Percentiles rank a stretch among this genome's conserved stretches.
Conservation (phyloP, 371 early-diverging fungal genomes). For the Encephalitozoon romaleae region DNA sequence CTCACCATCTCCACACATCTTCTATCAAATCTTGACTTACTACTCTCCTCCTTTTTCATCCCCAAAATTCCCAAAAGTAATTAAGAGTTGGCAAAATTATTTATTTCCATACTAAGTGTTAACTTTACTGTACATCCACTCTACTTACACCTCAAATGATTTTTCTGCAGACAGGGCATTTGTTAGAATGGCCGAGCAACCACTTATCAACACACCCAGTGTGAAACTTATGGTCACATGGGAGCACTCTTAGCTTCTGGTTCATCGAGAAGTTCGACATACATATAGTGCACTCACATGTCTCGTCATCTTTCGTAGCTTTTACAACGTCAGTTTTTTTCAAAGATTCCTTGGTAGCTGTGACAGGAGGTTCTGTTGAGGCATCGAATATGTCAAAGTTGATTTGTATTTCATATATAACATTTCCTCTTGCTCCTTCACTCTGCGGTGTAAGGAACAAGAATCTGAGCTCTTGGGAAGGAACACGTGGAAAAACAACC, state of each 20-base stretch:
- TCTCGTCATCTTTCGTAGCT: neutral
- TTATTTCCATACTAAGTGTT: neutral
- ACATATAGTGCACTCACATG: conserved; percentile 37
- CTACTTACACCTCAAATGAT: neutral
- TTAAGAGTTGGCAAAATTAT: neutral
- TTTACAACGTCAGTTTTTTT: neutral
- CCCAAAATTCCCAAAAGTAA: neutral
- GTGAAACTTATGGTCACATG: conserved; percentile 49
- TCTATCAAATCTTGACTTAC: conserved; percentile 45
- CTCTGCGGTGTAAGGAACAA: neutral
- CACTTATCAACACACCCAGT: conserved; percentile 49
- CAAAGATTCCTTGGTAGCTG: neutral
- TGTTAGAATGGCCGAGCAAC: conserved; percentile 36
- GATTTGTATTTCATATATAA: conserved; percentile 4
- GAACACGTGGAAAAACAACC: neutral
- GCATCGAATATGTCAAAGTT: conserved; percentile 4
- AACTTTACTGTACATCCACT: neutral
- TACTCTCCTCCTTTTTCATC: neutral
- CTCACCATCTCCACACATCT: conserved; percentile 52
- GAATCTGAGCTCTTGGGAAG: neutral
- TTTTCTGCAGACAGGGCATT: conserved; percentile 50
- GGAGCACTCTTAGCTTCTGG: conserved; percentile 20
- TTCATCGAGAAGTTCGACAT: conserved; percentile 22
- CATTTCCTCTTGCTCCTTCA: neutral
- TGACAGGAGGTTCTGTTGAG: neutral